Evolutionary conservation across 352 stramenopile species (phyloP), one percentile per base, ranked within the genome.

Genomic region (Paralagenidium karlingii): DNA sequence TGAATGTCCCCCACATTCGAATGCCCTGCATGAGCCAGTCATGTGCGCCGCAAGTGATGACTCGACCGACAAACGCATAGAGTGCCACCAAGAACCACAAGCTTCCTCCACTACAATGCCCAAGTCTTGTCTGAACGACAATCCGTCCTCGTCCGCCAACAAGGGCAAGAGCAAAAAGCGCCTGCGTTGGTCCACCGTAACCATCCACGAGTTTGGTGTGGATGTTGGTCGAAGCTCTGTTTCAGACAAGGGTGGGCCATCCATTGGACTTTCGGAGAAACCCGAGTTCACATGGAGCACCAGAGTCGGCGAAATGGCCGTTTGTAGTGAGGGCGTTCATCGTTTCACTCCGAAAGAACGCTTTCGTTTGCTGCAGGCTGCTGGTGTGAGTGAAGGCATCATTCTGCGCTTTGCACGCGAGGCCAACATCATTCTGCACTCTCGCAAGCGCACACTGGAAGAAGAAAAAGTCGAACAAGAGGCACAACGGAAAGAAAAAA

Each of bases 391-490:
- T 38, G 67, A 80, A 18, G 67, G 61, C 24, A 80, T 80, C 53
- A 80, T 80, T 53, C 49, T 75, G 45, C 67, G 67, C 15, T 77
- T 73, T 58, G 71, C 67, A 21, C 51, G 67, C 5, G 63, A 80
- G 49, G 59, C 67, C 0, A 77, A 71, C 49, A 80, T 80, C 49
- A 80, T 77, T 38, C 63, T 77, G 29, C 50, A 53, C 43, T 80
- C 67, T 13, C 61, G 67, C 5, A 47, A 64, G 34, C 58, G 60
- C 29, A 70, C 67, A 10, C 55, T 73, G 20, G 43, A 60, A 18
- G 67, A 77, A 36, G 22, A 16, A 36, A 7, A 22, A 20, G 22
- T 7, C 7, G 7, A 36, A 36, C 30, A 7, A 22, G 16, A 36
- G 30, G 16, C 16, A 7, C 30, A 36, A 36, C 30, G 30, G 3